Conservation (phyloP, 1,284 basidiomycete species). For the Garcileccinum viscosum region DNA sequence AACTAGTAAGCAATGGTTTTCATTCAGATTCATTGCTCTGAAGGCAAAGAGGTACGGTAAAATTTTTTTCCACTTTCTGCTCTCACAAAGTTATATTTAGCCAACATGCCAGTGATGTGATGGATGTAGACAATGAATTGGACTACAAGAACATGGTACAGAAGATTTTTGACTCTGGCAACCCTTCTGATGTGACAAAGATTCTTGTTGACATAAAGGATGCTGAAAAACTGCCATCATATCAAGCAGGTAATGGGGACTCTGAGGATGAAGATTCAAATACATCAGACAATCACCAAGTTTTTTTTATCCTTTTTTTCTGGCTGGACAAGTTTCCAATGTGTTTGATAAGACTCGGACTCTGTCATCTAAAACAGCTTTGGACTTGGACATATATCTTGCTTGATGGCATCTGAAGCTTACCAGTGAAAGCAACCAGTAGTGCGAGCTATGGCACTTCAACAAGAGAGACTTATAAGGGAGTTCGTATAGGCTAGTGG, state of each 20-base stretch:
- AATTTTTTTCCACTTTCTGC: neutral
- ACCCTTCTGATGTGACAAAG: constrained; percentile 1
- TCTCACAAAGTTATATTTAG: neutral
- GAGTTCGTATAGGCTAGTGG: too few relatives aligned
- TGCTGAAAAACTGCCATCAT: constrained; percentile 17
- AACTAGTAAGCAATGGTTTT: neutral
- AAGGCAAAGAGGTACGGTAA: neutral
- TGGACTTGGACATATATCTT: neutral
- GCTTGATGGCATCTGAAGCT: neutral
- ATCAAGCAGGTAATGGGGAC: neutral
- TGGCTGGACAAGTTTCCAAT: neutral
- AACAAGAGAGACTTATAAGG: too few relatives aligned
- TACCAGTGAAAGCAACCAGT: too few relatives aligned
- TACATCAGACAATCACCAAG: neutral
- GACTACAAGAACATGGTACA: neutral
- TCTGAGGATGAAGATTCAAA: constrained; percentile 1
- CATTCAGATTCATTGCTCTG: constrained; percentile 1
- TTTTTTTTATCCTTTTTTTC: neutral
- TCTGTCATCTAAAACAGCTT: neutral
- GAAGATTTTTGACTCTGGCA: neutral
- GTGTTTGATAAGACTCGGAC: neutral
- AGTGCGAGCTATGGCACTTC: too few relatives aligned
- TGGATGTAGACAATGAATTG: constrained; percentile 19
- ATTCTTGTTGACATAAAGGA: constrained; percentile 27
- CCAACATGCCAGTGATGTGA: constrained; percentile 2